These are phyloP conservation scores for Bassia scoparia DNA, from an alignment of 148 eudicot genomes.

Conservation along the genomic window DNA sequence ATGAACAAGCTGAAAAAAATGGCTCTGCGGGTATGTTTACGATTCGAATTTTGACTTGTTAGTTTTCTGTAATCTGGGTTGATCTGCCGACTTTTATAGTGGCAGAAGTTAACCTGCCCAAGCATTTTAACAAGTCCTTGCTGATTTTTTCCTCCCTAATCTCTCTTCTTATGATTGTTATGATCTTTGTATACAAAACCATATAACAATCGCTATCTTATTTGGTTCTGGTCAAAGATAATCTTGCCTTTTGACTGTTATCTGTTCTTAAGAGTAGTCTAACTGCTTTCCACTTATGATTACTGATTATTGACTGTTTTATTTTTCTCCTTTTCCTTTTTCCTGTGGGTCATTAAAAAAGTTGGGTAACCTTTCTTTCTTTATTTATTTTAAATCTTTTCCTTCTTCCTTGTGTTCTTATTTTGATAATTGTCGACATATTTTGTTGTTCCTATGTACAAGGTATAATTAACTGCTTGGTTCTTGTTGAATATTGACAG, in stretches of 20 bases:
- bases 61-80: neutral
- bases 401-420: neutral
- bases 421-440: neutral
- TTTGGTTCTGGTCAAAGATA: neutral
- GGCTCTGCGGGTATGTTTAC: slow-evolving; percentile 82
- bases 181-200: neutral
- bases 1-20: slow-evolving; percentile 97
- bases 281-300: neutral
- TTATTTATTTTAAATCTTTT: neutral
- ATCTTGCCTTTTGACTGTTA: neutral
- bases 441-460: neutral
- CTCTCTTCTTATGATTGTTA: neutral
- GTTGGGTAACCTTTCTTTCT: neutral
- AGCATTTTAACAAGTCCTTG: neutral
- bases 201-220: neutral
- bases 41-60: neutral
- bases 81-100: too few relatives aligned
- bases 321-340: too few relatives aligned
- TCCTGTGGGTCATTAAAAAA: neutral
- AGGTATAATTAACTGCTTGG: neutral
- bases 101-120: neutral
- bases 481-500: slow-evolving; percentile 36
- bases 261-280: neutral
- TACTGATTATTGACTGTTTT: neutral
- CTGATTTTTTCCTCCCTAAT: neutral